Evolutionary conservation across 257 asterid genomes (phyloP).

Genomic region (Cruciata laevipes): DNA sequence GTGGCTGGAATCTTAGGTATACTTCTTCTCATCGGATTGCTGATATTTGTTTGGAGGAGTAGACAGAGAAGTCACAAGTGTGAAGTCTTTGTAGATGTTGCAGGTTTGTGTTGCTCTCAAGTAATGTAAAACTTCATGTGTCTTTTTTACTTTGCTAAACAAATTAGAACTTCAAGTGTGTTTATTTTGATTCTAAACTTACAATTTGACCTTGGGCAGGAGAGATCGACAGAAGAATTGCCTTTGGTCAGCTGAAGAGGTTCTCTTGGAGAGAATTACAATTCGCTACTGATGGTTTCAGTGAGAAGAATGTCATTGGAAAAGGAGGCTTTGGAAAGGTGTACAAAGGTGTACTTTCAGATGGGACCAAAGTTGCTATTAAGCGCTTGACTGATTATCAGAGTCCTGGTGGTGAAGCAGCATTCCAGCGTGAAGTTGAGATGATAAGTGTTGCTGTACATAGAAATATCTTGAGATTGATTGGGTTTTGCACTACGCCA

Average conservation of each 20-base stretch:
- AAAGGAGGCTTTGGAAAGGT: constrained; percentile 99
- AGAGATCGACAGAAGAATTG: constrained; percentile 85
- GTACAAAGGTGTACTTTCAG: constrained; percentile 73
- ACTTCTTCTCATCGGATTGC: constrained; percentile 50
- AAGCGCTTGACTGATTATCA: constrained; percentile 84
- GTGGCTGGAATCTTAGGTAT: constrained; percentile 52
- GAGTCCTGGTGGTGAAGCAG: constrained; percentile 92
- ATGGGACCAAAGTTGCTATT: constrained; percentile 81
- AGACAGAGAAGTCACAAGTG: constrained; percentile 48
- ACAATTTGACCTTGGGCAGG: constrained; percentile 34
- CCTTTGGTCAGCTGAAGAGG: constrained; percentile 90
- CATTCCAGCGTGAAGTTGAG: constrained; percentile 96
- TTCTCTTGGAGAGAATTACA: constrained; percentile 91
- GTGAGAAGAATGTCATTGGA: constrained; percentile 82
- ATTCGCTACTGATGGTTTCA: constrained; percentile 78
- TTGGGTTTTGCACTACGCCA: constrained; percentile 94
- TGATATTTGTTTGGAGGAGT: constrained; percentile 55
- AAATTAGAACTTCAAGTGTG: neutral
- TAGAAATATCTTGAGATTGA: constrained; percentile 69
- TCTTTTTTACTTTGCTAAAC: no score
- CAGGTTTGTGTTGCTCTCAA: constrained; percentile 45
- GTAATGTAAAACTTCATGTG: neutral
- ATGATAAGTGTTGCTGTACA: constrained; percentile 98
- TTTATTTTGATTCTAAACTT: neutral
- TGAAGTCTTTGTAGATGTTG: constrained; percentile 81